Conservation (phyloP, 164 flowering plant species). For the Buxus sempervirens region DNA sequence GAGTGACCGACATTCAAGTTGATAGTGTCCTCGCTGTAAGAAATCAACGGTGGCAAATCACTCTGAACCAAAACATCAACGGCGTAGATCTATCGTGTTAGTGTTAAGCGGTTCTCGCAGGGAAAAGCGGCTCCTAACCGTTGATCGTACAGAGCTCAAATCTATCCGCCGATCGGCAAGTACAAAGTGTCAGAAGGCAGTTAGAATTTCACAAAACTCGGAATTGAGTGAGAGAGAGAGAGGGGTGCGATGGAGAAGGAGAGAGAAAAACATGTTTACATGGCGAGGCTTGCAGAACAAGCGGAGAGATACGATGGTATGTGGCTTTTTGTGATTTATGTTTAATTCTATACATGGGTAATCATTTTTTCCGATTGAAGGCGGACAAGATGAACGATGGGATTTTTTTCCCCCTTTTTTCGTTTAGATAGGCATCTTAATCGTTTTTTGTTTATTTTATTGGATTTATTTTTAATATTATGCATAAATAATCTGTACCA, state of each 20-base stretch:
- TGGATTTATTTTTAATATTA: not conserved
- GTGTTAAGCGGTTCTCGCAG: not conserved
- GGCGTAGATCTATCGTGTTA: not conserved
- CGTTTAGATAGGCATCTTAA: not conserved
- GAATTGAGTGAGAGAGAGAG: conserved; percentile 14
- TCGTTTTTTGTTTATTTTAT: not conserved
- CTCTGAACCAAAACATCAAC: not conserved
- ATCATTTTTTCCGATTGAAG: too few species aligned
- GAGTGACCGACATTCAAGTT: not conserved
- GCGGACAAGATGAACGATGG: too few species aligned
- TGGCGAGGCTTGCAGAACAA: conserved; percentile 51
- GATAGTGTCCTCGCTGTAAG: not conserved
- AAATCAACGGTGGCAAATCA: not conserved
- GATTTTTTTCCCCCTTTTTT: not conserved
- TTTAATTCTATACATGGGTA: too few species aligned
- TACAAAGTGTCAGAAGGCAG: not conserved
- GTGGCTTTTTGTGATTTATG: not conserved
- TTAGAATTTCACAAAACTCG: not conserved
- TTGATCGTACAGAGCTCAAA: not conserved
- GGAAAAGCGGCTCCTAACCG: not conserved
- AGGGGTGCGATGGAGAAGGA: conserved; percentile 30
- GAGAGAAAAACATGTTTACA: conserved; percentile 43
- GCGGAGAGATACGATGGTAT: conserved; percentile 58
- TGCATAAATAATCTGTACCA: too few species aligned
- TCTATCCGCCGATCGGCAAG: not conserved